Evolutionary conservation across 331 rosid genomes (phyloP), one percentile per base, ranked within the genome.

Genomic region (Quercus lobata): DNA sequence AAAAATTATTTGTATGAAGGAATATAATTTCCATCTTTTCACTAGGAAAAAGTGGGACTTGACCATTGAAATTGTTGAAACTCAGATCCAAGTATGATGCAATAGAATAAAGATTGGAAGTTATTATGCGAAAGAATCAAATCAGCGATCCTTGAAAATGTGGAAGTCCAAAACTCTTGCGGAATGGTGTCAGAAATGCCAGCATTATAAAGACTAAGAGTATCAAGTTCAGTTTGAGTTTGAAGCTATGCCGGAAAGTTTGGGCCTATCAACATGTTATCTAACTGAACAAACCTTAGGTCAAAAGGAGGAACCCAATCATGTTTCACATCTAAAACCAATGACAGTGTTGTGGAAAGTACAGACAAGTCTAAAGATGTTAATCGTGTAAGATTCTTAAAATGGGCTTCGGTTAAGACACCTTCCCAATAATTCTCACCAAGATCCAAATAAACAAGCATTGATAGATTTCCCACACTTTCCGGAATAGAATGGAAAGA

Each of bases 211-310:
- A 57, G 29, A 8, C 1, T 0, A 57, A 2, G 27, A 57, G 1
- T 8, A 2, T 2, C 29, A 5, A 57, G 63, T 21, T 21, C 63
- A n/a, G 11, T 57, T 57, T 57, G 63, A 57, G 10, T 7, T 21
- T 21, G 16, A 57, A 57, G 25, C 63, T 15, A 57, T 7, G 29
- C 16, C 1, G 16, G 63, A 21, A 57, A 57, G 25, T n/a, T 0
- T 57, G 29, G 29, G 22, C 63, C 63, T 7, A 21, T 8, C 24
- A 7, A n/a, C 12, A 21, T 21, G 11, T 57, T 7, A 2, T 1
- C 0, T 21, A 57, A 8, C 1, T 0, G 0, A 21, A 0, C 5
- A 21, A 0, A 0, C 9, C 4, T 3, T 8, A 57, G 2, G 1
- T 57, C 8, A 57, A 57, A 57, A 21, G 29, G 29, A 8, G 63